Evolutionary conservation across 1,284 basidiomycete species (phyloP).

Genomic region (Pterulicium gracile): DNA sequence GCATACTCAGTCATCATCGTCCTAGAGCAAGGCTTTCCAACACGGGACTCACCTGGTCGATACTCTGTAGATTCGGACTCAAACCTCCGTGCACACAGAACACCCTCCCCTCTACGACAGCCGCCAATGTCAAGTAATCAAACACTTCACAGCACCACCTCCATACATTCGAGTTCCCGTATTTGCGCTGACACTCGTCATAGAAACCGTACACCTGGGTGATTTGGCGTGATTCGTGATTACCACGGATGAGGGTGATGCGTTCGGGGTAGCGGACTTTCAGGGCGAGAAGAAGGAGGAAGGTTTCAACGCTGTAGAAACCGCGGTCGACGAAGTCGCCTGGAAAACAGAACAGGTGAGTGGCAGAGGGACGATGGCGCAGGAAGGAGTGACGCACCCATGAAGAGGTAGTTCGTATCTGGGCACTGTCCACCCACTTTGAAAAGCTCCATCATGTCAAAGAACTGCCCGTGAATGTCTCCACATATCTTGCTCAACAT

Average conservation of each 20-base stretch:
- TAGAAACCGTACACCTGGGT: constrained; percentile 99
- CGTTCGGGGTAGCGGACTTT: constrained; percentile 99
- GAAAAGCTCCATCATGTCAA: constrained; percentile 96
- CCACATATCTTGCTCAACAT: constrained; percentile 69
- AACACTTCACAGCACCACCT: constrained; percentile 98
- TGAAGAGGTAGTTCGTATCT: constrained; percentile 96
- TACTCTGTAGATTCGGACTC: constrained; percentile 73
- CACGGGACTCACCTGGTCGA: constrained; percentile 48
- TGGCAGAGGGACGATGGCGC: neutral
- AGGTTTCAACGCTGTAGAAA: constrained; percentile 97
- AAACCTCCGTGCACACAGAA: constrained; percentile 91
- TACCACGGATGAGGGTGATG: constrained; percentile 94
- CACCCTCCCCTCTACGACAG: constrained; percentile 91
- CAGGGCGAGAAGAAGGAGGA: constrained; percentile 86
- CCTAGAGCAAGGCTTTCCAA: neutral
- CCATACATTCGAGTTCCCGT: constrained; percentile 94
- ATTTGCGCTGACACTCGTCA: constrained; percentile 96
- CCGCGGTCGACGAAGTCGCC: constrained; percentile 94
- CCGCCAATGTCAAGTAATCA: constrained; percentile 90
- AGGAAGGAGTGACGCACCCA: constrained; percentile 42
- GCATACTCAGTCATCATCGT: neutral
- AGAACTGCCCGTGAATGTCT: constrained; percentile 98
- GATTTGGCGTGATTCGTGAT: constrained; percentile 98
- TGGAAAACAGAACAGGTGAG: neutral
- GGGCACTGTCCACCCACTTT: constrained; percentile 93